These are phyloP conservation scores for Aegilops tauschii DNA, from an alignment of 176 grass and related monocot genomes.

Conservation along the genomic window DNA sequence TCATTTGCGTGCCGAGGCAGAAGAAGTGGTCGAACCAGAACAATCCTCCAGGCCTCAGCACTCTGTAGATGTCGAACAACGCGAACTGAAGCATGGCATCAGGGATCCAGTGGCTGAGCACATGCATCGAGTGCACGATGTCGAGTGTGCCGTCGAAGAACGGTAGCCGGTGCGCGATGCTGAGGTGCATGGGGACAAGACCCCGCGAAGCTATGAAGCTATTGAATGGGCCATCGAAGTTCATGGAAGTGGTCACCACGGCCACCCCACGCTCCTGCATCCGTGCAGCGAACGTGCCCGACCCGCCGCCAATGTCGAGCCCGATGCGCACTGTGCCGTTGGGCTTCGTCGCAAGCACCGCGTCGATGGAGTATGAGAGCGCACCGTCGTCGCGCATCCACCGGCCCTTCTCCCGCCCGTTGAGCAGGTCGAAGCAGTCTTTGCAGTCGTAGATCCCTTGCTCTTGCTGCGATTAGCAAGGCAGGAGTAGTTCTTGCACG, in stretches of 20 bases:
- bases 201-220: constrained; percentile 54
- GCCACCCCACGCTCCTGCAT: constrained; percentile 57
- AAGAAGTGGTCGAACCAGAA: constrained; percentile 71
- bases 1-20: constrained; percentile 39
- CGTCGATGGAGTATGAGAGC: constrained; percentile 52
- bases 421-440: constrained; percentile 47
- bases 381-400: constrained; percentile 41
- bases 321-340: constrained; percentile 55
- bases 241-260: constrained; percentile 46
- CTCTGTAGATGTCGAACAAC: constrained; percentile 67
- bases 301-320: constrained; percentile 66
- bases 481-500: constrained; percentile 62
- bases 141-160: constrained; percentile 74
- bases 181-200: constrained; percentile 55
- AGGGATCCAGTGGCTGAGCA: constrained; percentile 58
- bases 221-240: constrained; percentile 58
- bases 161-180: constrained; percentile 44
- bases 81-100: constrained; percentile 44
- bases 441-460: constrained; percentile 51
- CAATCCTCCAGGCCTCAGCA: constrained; percentile 55
- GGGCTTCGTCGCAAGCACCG: constrained; percentile 35
- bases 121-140: constrained; percentile 57
- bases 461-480: constrained; percentile 26
- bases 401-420: constrained; percentile 39
- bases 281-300: constrained; percentile 55